These are phyloP conservation scores for Ceratocystis albifundus DNA, from an alignment of 2,329 filamentous ascomycete species.

Conservation along the genomic window DNA sequence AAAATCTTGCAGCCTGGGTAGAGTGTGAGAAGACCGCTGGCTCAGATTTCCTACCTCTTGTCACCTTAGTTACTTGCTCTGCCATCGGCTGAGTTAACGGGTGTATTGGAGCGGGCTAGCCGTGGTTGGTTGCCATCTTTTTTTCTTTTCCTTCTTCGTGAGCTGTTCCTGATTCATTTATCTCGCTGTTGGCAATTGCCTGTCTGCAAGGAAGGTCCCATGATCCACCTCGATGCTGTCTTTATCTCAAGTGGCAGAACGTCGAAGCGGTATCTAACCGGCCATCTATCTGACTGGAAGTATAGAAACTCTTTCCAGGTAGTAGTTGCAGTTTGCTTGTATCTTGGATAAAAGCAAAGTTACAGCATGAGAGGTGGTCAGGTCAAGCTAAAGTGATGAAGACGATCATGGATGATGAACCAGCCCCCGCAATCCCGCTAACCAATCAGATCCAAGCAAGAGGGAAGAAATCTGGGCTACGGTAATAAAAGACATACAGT, in stretches of 20 bases:
- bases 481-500: conserved; percentile 21
- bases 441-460: background rate
- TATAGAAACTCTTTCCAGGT: conserved; percentile 16
- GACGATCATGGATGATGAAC: background rate
- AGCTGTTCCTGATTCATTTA: conserved; percentile 18
- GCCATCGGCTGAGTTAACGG: background rate
- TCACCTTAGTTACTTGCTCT: background rate
- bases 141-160: conserved; percentile 12
- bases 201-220: background rate
- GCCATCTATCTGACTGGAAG: conserved; percentile 17
- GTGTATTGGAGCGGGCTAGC: conserved; percentile 9
- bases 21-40: conserved; percentile 44
- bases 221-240: conserved; percentile 6
- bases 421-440: conserved; percentile 16
- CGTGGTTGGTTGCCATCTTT: conserved; percentile 21
- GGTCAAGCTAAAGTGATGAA: background rate
- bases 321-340: conserved; percentile 21
- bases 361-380: background rate
- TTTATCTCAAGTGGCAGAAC: background rate
- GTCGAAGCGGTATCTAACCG: background rate
- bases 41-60: conserved; percentile 20
- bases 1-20: conserved; percentile 38
- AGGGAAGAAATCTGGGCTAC: conserved; percentile 8
- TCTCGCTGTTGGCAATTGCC: conserved; percentile 16
- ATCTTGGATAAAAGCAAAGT: background rate